phyloP scores from a whole-genome alignment of 495 filamentous ascomycete genomes.

The Saxispiralis lemnorum region DNA sequence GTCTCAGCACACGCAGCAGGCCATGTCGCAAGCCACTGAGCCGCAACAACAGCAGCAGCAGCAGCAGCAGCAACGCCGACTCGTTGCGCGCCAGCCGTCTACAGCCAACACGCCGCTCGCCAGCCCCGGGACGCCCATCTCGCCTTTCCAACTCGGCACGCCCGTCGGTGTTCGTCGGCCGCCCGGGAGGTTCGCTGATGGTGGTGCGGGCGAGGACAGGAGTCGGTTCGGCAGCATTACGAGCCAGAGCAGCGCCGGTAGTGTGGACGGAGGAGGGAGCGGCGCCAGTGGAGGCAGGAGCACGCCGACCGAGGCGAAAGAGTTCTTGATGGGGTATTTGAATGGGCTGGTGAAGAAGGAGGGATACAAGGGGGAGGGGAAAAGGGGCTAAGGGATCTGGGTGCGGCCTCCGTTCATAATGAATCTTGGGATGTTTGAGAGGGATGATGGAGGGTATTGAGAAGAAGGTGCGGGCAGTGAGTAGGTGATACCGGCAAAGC shows the following conservation, averaged over 20 bases:
- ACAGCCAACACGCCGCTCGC: not conserved
- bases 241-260: not conserved
- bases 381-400: too few species aligned
- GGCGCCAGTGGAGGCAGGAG: slow-evolving; percentile 30
- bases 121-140: slow-evolving; percentile 13
- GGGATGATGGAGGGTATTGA: too few species aligned
- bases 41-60: not conserved
- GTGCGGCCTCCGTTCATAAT: too few species aligned
- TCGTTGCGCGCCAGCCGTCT: not conserved
- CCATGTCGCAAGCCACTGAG: not conserved
- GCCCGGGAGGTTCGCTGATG: too few species aligned
- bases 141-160: slow-evolving; percentile 14
- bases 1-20: not conserved
- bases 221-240: not conserved
- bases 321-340: slow-evolving; percentile 66
- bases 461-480: too few species aligned
- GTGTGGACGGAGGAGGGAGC: slow-evolving; percentile 14
- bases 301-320: slow-evolving; percentile 41
- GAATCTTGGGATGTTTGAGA: too few species aligned
- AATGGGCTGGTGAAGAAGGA: slow-evolving; percentile 35
- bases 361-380: slow-evolving; percentile 3
- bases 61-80: not conserved
- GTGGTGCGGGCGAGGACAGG: not conserved
- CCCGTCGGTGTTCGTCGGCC: not conserved
- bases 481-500: too few species aligned